phyloP scores from a whole-genome alignment of 2,329 filamentous ascomycete species.

The Phialophora tarda region DNA sequence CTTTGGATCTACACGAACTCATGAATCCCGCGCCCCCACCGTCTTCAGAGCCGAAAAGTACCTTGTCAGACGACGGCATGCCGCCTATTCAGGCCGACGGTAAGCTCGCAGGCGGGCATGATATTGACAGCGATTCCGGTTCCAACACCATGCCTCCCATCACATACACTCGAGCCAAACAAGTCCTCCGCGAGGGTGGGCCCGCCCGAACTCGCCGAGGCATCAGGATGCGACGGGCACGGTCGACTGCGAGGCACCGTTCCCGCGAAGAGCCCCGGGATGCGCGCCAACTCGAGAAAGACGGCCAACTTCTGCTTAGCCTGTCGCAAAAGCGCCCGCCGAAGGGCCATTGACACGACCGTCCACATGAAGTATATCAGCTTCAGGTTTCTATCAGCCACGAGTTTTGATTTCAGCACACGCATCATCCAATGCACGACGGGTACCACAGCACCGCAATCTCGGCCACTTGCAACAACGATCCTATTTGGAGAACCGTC shows the following conservation, averaged over 20 bases:
- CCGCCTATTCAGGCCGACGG: not conserved
- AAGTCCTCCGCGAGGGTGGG: not conserved
- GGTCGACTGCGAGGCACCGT: not conserved
- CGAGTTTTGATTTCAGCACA: slow-evolving; percentile 5
- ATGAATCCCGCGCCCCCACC: slow-evolving; percentile 19
- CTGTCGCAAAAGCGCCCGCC: not conserved
- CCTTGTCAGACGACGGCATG: not conserved
- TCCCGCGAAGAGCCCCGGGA: not conserved
- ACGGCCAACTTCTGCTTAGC: slow-evolving; percentile 15
- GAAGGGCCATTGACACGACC: not conserved
- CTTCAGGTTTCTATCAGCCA: not conserved
- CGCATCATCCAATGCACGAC: not conserved
- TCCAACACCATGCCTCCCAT: not conserved
- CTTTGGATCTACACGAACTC: slow-evolving; percentile 14
- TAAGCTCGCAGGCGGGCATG: not conserved
- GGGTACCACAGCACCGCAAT: slow-evolving; percentile 21
- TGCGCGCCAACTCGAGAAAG: slow-evolving; percentile 11
- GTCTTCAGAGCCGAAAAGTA: slow-evolving; percentile 7
- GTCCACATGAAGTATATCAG: not conserved
- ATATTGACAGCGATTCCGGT: not conserved
- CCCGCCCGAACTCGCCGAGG: slow-evolving; percentile 6
- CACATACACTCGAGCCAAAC: slow-evolving; percentile 5
- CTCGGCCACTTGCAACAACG: not conserved
- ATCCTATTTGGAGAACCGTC: not conserved
- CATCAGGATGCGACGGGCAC: slow-evolving; percentile 11